Conservation (phyloP, 2,329 filamentous ascomycete species). For the Colletotrichum somersetense region DNA sequence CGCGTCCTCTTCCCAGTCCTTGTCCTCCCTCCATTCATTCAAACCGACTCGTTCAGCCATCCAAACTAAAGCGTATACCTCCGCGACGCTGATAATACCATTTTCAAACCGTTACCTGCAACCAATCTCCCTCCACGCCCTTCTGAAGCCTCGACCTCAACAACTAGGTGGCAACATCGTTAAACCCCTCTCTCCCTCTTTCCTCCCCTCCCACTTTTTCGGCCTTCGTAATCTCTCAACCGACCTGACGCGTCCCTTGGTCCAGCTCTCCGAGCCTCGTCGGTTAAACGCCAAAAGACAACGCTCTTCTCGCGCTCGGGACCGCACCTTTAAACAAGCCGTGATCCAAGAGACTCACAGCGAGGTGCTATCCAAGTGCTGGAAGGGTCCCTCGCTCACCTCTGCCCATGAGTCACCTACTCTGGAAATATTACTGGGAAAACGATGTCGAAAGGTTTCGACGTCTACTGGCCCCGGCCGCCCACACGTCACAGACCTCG, state of each 20-base stretch:
- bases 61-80: constrained; percentile 1
- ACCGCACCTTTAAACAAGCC: constrained; percentile 89
- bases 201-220: neutral
- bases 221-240: constrained; percentile 16
- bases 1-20: neutral
- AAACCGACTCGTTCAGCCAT: constrained; percentile 6
- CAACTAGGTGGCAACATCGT: constrained; percentile 39
- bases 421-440: constrained; percentile 97
- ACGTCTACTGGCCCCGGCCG: constrained; percentile 83
- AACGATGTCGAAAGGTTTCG: constrained; percentile 97
- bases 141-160: neutral
- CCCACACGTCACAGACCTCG: constrained; percentile 66
- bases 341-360: constrained; percentile 88
- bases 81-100: constrained; percentile 9
- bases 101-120: neutral
- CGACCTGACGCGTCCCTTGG: neutral
- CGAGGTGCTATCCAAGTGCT: constrained; percentile 80
- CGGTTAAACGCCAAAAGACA: constrained; percentile 14
- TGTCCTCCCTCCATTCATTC: neutral
- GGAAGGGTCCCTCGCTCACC: constrained; percentile 53
- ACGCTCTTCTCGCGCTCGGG: constrained; percentile 52
- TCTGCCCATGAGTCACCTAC: constrained; percentile 90
- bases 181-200: neutral
- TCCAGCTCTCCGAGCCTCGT: constrained; percentile 29
- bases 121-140: neutral